phyloP scores from a whole-genome alignment of 1,139 yeast genomes.

The Geotrichum candidum region DNA sequence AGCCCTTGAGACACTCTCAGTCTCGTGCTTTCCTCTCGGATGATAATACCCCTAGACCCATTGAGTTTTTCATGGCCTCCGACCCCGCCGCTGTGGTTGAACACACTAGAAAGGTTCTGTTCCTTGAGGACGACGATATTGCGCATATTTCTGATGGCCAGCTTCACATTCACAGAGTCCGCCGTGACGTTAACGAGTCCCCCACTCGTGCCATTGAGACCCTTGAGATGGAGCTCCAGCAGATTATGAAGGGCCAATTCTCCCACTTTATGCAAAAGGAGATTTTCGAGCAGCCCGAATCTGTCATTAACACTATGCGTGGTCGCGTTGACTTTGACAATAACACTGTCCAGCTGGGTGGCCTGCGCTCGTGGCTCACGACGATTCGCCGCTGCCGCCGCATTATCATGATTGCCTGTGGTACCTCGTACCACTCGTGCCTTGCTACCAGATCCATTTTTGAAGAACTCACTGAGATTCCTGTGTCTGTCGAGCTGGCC shows the following conservation, averaged over 20 bases:
- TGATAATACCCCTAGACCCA: conserved; percentile 88
- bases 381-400: conserved; percentile 93
- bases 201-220: conserved; percentile 95
- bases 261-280: conserved; percentile 98
- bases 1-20: conserved; percentile 73
- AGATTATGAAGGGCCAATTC: conserved; percentile 96
- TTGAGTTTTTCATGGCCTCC: conserved; percentile 92
- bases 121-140: conserved; percentile 95
- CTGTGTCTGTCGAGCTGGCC: conserved; percentile 93
- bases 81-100: conserved; percentile 98
- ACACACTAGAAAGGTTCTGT: conserved; percentile 94
- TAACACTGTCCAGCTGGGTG: conserved; percentile 76
- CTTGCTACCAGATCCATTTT: conserved; percentile 93
- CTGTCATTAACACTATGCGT: conserved; percentile 97
- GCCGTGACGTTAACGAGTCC: conserved; percentile 84
- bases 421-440: conserved; percentile 98
- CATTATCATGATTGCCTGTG: conserved; percentile 97
- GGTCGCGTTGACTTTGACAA: conserved; percentile 94
- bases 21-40: conserved; percentile 89
- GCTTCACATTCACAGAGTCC: conserved; percentile 94
- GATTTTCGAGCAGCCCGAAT: conserved; percentile 97
- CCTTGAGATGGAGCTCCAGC: conserved; percentile 92
- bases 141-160: conserved; percentile 98
- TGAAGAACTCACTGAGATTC: conserved; percentile 94
- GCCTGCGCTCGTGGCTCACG: conserved; percentile 75